Evolutionary conservation across 805 yeast genomes (phyloP).

Genomic region (Hanseniaspora clermontiae): DNA sequence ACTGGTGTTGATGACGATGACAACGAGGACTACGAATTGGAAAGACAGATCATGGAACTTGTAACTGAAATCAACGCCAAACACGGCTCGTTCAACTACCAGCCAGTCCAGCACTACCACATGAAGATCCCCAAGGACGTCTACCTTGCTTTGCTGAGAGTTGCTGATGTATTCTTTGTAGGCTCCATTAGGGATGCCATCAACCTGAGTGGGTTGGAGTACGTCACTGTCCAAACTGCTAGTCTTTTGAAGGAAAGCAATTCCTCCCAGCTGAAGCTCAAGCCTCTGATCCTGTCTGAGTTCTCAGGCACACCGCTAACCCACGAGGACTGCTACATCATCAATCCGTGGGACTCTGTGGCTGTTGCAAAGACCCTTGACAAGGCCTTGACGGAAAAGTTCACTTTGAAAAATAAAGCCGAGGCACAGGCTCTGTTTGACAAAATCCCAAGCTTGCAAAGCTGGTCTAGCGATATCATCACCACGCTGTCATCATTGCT

Average conservation of each 20-base stretch:
- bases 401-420: slow-evolving; percentile 32
- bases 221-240: slow-evolving; percentile 71
- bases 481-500: slow-evolving; percentile 32
- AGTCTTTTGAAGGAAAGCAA: slow-evolving; percentile 16
- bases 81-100: slow-evolving; percentile 66
- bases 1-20: slow-evolving; percentile 16
- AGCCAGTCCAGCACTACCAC: slow-evolving; percentile 88
- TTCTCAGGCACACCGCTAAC: slow-evolving; percentile 80
- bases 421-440: slow-evolving; percentile 36
- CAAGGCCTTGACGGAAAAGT: slow-evolving; percentile 43
- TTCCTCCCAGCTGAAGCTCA: slow-evolving; percentile 24
- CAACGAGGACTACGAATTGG: slow-evolving; percentile 46
- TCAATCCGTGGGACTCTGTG: slow-evolving; percentile 94
- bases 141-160: slow-evolving; percentile 74
- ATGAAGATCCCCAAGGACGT: slow-evolving; percentile 80
- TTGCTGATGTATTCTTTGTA: slow-evolving; percentile 79
- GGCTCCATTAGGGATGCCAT: slow-evolving; percentile 92
- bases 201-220: slow-evolving; percentile 90
- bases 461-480: slow-evolving; percentile 62
- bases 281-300: slow-evolving; percentile 76
- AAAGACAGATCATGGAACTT: slow-evolving; percentile 70
- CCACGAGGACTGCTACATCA: slow-evolving; percentile 58
- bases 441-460: slow-evolving; percentile 63
- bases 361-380: slow-evolving; percentile 80
- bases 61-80: slow-evolving; percentile 71